Percentiles rank a stretch among this genome's conserved stretches.
phyloP scores from a whole-genome alignment of 2,329 filamentous ascomycete species.

The Lachnellula suecica region DNA sequence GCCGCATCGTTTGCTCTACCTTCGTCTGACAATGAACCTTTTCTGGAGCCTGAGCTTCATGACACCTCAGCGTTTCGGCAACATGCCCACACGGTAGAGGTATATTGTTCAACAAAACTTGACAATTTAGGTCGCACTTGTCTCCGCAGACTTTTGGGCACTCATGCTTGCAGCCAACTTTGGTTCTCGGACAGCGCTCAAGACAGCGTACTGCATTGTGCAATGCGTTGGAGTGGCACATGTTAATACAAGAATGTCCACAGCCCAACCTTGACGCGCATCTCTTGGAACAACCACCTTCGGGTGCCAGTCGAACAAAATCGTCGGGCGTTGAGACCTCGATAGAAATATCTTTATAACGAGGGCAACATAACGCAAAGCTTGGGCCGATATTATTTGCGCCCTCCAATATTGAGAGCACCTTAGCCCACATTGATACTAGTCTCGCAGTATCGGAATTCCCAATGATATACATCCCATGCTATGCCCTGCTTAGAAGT shows the following conservation, averaged over 20 bases:
- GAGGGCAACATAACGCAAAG: slow-evolving; percentile 57
- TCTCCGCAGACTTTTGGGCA: slow-evolving; percentile 46
- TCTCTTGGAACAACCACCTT: slow-evolving; percentile 48
- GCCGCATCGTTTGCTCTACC: slow-evolving; percentile 48
- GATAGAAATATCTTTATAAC: slow-evolving; percentile 55
- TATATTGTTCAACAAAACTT: slow-evolving; percentile 31
- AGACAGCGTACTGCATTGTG: slow-evolving; percentile 47
- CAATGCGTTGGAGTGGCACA: slow-evolving; percentile 47
- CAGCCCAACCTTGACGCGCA: slow-evolving; percentile 38
- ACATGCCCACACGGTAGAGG: slow-evolving; percentile 43
- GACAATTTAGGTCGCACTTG: slow-evolving; percentile 39
- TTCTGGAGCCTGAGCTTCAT: slow-evolving; percentile 42
- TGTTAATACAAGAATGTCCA: slow-evolving; percentile 45
- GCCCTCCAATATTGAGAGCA: slow-evolving; percentile 50
- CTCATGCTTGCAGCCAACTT: slow-evolving; percentile 43
- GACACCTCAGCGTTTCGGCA: slow-evolving; percentile 35
- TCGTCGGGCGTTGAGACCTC: slow-evolving; percentile 53
- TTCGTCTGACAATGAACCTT: slow-evolving; percentile 46
- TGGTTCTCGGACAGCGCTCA: slow-evolving; percentile 42
- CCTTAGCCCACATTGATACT: slow-evolving; percentile 63
- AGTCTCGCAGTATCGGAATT: slow-evolving; percentile 56
- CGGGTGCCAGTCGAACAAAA: slow-evolving; percentile 54
- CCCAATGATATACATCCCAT: slow-evolving; percentile 72
- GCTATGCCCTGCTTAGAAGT: slow-evolving; percentile 61
- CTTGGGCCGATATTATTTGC: slow-evolving; percentile 46